Evolutionary conservation across 2,329 filamentous ascomycete species (phyloP).

Genomic region (Talaromyces amestolkiae): DNA sequence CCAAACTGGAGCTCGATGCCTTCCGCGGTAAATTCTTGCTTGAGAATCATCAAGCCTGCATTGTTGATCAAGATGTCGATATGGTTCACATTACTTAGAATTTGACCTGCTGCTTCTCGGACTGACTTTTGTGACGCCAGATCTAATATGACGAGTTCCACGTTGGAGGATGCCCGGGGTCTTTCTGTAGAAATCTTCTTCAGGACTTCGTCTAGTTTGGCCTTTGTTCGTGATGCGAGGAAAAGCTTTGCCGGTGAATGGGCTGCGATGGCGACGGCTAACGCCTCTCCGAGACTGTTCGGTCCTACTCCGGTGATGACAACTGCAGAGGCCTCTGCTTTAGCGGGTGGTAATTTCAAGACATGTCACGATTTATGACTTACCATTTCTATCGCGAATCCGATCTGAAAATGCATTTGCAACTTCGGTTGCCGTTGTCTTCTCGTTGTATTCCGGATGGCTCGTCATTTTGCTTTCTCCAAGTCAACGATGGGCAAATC

Average conservation of each 20-base stretch:
- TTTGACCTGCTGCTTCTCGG: background rate
- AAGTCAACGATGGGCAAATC: background rate
- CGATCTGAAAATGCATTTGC: slow-evolving; percentile 24
- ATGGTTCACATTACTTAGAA: background rate
- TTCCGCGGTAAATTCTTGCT: slow-evolving; percentile 27
- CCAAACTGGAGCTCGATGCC: slow-evolving; percentile 36
- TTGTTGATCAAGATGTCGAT: slow-evolving; percentile 36
- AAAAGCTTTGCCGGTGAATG: slow-evolving; percentile 34
- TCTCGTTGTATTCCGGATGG: slow-evolving; percentile 35
- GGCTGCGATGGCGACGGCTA: slow-evolving; percentile 34
- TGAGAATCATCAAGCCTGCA: slow-evolving; percentile 33
- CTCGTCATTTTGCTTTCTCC: slow-evolving; percentile 29
- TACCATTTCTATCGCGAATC: slow-evolving; percentile 22
- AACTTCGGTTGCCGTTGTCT: slow-evolving; percentile 39
- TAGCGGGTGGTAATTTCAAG: background rate
- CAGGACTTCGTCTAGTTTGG: slow-evolving; percentile 34
- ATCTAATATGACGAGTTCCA: slow-evolving; percentile 20
- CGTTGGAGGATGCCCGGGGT: background rate
- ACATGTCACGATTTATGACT: background rate
- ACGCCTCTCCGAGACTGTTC: slow-evolving; percentile 34
- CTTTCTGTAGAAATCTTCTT: slow-evolving; percentile 22
- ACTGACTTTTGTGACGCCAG: slow-evolving; percentile 14
- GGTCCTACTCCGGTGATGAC: slow-evolving; percentile 42
- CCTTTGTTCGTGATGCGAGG: slow-evolving; percentile 37
- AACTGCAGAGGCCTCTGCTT: slow-evolving; percentile 26